A percentile compares a stretch with the other conserved stretches of the same genome.
Evolutionary conservation across 169 alveolate genomes (phyloP).

Genomic region (Cryptosporidium ubiquitum): DNA sequence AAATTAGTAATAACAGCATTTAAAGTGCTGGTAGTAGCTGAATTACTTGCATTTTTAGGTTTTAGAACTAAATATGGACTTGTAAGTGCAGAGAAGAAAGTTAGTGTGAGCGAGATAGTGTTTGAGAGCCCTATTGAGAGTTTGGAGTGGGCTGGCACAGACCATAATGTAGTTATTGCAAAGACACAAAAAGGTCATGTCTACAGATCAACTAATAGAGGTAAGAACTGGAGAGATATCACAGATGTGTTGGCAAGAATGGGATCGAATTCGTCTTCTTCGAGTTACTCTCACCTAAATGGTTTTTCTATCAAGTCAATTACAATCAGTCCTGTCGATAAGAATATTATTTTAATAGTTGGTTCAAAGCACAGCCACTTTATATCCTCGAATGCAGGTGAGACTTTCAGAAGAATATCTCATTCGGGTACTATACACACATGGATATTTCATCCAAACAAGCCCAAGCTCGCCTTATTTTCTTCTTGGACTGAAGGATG

Average conservation of each 20-base stretch:
- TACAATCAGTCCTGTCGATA: slow-evolving; percentile 82
- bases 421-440: slow-evolving; percentile 83
- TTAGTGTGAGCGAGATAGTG: slow-evolving; percentile 87
- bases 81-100: slow-evolving; percentile 82
- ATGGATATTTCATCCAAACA: slow-evolving; percentile 86
- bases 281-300: slow-evolving; percentile 8
- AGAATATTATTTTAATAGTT: slow-evolving; percentile 82
- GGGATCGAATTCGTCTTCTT: background rate
- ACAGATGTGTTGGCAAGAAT: slow-evolving; percentile 75
- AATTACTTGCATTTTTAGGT: slow-evolving; percentile 33
- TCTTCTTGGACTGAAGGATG: slow-evolving; percentile 90
- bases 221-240: slow-evolving; percentile 87
- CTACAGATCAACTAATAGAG: slow-evolving; percentile 85
- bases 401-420: slow-evolving; percentile 81
- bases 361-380: slow-evolving; percentile 83
- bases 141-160: slow-evolving; percentile 87
- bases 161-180: slow-evolving; percentile 84
- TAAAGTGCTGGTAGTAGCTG: background rate
- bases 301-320: slow-evolving; percentile 60
- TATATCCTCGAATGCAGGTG: slow-evolving; percentile 80
- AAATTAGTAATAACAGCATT: background rate
- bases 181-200: slow-evolving; percentile 86
- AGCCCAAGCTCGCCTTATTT: slow-evolving; percentile 86
- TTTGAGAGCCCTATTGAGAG: slow-evolving; percentile 87
- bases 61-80: slow-evolving; percentile 10